Conservation (phyloP, 2,329 filamentous ascomycete genomes). For the Aurifilum marmelostoma region DNA sequence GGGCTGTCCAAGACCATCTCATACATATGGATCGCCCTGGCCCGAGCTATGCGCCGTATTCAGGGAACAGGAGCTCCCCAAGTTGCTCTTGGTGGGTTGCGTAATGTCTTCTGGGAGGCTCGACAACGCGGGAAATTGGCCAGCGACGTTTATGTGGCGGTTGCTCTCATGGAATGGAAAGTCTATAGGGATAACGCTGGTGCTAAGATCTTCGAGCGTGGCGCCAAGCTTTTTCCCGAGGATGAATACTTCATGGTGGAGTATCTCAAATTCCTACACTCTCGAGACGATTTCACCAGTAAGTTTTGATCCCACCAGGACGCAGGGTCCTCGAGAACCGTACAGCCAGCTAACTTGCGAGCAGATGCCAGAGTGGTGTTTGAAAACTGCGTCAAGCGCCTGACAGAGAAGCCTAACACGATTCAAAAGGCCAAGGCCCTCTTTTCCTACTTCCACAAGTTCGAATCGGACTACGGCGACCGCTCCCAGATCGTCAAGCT, state of each 20-base stretch:
- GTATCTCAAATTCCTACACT: slow-evolving; percentile 92
- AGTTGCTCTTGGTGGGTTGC: slow-evolving; percentile 66
- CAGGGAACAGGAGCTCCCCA: slow-evolving; percentile 78
- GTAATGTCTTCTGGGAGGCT: slow-evolving; percentile 88
- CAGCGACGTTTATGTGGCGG: slow-evolving; percentile 92
- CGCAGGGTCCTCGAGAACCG: background rate
- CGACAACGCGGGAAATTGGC: slow-evolving; percentile 84
- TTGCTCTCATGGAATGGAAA: slow-evolving; percentile 90
- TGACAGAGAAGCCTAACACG: slow-evolving; percentile 76
- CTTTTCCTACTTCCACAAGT: slow-evolving; percentile 91
- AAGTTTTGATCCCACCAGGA: slow-evolving; percentile 45
- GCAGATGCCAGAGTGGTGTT: slow-evolving; percentile 93
- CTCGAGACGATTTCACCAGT: slow-evolving; percentile 92
- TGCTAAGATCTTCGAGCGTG: slow-evolving; percentile 93
- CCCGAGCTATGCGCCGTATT: slow-evolving; percentile 90
- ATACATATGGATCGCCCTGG: slow-evolving; percentile 92
- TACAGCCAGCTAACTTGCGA: slow-evolving; percentile 25
- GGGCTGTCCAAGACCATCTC: slow-evolving; percentile 84
- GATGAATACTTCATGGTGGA: slow-evolving; percentile 93
- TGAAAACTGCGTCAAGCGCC: slow-evolving; percentile 85
- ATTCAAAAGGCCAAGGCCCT: slow-evolving; percentile 78
- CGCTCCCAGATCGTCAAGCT: slow-evolving; percentile 87
- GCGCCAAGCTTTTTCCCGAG: slow-evolving; percentile 89
- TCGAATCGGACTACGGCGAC: slow-evolving; percentile 93
- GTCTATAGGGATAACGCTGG: slow-evolving; percentile 94